Evolutionary conservation across 495 filamentous ascomycete genomes (phyloP), one percentile per base, ranked within the genome.

Genomic region (Bacidia rubella): DNA sequence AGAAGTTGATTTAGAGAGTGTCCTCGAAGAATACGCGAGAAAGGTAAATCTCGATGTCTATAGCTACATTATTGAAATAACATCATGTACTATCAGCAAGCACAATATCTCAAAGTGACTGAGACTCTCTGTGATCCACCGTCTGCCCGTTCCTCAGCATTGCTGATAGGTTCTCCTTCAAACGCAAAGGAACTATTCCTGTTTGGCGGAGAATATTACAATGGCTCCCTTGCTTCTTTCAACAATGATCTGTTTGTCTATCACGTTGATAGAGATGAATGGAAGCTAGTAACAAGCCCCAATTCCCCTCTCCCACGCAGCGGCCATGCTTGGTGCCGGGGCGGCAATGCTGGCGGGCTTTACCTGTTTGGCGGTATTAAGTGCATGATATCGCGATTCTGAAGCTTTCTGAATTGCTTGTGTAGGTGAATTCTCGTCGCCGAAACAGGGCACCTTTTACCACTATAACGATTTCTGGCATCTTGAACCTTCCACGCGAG

Each of bases 381-480:
- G 2, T 11, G 39, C 3, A 26, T 10, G 19, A 46, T n/a, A 22
- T 38, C 19, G 38, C 11, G 40, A 23, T 41, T 41, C 12, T 48
- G 39, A 42, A 23, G 12, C 15, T 50, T 2, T 52, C 10, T 47
- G 15, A 71, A 78, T 55, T 77, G 78, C 55, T 67, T 64, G 52
- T 69, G 38, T 42, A 68, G 67, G 70, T 41, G 77, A 80, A 58
- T 82, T 83, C 49, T 85, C 78, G 1, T 81, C 74, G 9, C 92
- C 92, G 1, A 98, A 96, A 61, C 92, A 98, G 65, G 92, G 92
- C 2, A 98, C 90, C 1, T 98, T 98, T 64, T 96, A 98, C 63
- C 92, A 98, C 60, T 98, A 98, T 70, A 94, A 95, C 65, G 92
- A 96, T 63, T 96, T 97, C 63, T 98, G 92, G 92, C 75, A 85